Percentiles rank a stretch among this genome's conserved stretches.
Conservation (phyloP, 441 rosid genomes). For the Erysimum cheiri region DNA sequence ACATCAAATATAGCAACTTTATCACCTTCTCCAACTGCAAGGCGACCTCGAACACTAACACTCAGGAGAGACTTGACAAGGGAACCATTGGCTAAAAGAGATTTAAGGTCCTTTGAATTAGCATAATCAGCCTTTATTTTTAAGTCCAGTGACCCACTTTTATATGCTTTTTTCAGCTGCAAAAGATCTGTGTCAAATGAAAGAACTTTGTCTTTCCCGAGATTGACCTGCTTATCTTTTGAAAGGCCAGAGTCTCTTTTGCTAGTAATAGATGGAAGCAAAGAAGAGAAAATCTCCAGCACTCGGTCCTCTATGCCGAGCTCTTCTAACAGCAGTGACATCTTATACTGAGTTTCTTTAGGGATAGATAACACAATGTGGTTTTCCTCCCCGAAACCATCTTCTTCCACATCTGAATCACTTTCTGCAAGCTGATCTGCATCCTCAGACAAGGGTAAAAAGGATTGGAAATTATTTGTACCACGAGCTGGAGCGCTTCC, state of each 20-base stretch:
- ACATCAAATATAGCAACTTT: slow-evolving; percentile 98
- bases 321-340: slow-evolving; percentile 77
- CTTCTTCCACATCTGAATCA: slow-evolving; percentile 97
- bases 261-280: slow-evolving; percentile 83
- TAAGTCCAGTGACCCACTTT: slow-evolving; percentile 97
- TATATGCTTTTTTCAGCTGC: slow-evolving; percentile 98
- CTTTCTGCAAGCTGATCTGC: slow-evolving; percentile 92
- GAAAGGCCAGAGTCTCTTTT: slow-evolving; percentile 81
- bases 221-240: slow-evolving; percentile 70
- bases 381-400: slow-evolving; percentile 67
- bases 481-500: slow-evolving; percentile 63
- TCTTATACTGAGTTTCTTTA: slow-evolving; percentile 74
- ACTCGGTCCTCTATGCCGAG: slow-evolving; percentile 84
- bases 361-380: slow-evolving; percentile 69
- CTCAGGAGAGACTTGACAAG: slow-evolving; percentile 98
- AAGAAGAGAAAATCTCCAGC: slow-evolving; percentile 77
- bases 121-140: slow-evolving; percentile 99
- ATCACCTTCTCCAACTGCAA: slow-evolving; percentile 99
- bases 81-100: slow-evolving; percentile 91
- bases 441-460: slow-evolving; percentile 86
- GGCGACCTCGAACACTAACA: slow-evolving; percentile 95
- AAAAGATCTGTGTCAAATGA: slow-evolving; percentile 83
- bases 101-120: slow-evolving; percentile 96
- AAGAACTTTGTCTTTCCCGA: slow-evolving; percentile 88
- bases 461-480: slow-evolving; percentile 75